Percentiles rank a stretch among this genome's conserved stretches.
Evolutionary conservation across 2,329 filamentous ascomycete species (phyloP).

Genomic region (Hypoxylon sp.): DNA sequence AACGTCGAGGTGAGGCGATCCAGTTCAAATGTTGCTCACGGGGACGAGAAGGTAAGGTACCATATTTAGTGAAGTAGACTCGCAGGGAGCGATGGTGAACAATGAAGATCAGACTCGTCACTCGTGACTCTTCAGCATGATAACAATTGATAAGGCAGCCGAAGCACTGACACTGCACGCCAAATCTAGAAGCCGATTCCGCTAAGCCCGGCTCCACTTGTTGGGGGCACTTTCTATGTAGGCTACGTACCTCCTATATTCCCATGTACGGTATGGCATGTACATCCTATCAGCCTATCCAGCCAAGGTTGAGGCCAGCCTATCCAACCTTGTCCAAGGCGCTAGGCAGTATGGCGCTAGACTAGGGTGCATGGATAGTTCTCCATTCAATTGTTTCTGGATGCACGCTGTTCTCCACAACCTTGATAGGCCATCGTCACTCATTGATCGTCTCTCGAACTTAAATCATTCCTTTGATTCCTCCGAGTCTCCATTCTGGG

Average conservation of each 20-base stretch:
- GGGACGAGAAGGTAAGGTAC: conserved; percentile 41
- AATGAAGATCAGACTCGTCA: conserved; percentile 49
- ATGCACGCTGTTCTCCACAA: conserved; percentile 36
- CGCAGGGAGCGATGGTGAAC: conserved; percentile 46
- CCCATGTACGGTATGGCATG: too few relatives aligned
- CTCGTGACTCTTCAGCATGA: conserved; percentile 52
- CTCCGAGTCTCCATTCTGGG: conserved; percentile 38
- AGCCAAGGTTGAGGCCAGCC: background rate
- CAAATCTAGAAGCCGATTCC: conserved; percentile 50
- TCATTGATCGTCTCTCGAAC: conserved; percentile 35
- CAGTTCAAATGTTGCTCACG: conserved; percentile 43
- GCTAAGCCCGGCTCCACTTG: conserved; percentile 37
- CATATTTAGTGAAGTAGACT: conserved; percentile 35
- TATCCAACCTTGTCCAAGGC: background rate
- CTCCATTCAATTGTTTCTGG: conserved; percentile 26
- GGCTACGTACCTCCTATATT: too few relatives aligned
- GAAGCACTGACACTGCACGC: conserved; percentile 31
- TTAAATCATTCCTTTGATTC: conserved; percentile 41
- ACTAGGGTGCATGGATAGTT: conserved; percentile 19
- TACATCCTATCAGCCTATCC: background rate
- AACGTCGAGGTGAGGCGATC: conserved; percentile 43
- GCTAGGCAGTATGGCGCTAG: conserved; percentile 22
- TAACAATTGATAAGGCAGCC: conserved; percentile 49
- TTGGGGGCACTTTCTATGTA: conserved; percentile 3
- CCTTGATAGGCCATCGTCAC: conserved; percentile 32